Percentiles rank a stretch among this genome's conserved stretches.
phyloP scores from a whole-genome alignment of 352 stramenopile species.

The Pythium brachiatum region DNA sequence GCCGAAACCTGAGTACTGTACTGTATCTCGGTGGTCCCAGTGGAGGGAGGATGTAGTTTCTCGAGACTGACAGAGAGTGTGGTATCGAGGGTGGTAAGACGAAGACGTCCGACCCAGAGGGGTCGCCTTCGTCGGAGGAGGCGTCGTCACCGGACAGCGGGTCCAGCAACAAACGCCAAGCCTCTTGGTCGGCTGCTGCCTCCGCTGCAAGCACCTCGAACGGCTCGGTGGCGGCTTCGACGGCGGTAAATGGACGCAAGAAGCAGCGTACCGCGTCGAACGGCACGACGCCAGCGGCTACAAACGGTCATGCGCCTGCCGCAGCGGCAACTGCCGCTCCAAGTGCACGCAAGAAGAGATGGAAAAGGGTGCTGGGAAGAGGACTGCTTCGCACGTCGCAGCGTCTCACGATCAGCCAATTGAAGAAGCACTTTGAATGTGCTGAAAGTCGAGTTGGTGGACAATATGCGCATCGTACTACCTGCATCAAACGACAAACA shows the following conservation, averaged over 20 bases:
- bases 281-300: background rate
- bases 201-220: background rate
- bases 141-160: slow-evolving; percentile 9
- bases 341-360: slow-evolving; percentile 53
- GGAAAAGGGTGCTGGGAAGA: slow-evolving; percentile 32
- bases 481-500: slow-evolving; percentile 45
- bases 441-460: slow-evolving; percentile 41
- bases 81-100: slow-evolving; percentile 25
- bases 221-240: background rate
- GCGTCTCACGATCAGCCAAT: slow-evolving; percentile 63
- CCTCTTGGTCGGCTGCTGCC: slow-evolving; percentile 1
- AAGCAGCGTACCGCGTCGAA: slow-evolving; percentile 19
- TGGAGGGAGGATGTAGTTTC: background rate
- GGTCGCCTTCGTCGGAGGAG: slow-evolving; percentile 31
- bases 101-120: slow-evolving; percentile 28
- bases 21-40: background rate
- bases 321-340: no score
- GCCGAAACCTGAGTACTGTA: slow-evolving; percentile 39
- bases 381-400: slow-evolving; percentile 61
- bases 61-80: background rate
- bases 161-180: slow-evolving; percentile 33
- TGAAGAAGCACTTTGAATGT: slow-evolving; percentile 71
- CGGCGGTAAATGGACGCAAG: slow-evolving; percentile 32
- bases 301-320: no score
- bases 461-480: slow-evolving; percentile 62